Percentiles rank a stretch among this genome's conserved stretches.
phyloP scores from a whole-genome alignment of 1,284 basidiomycete species.

The Entoloma clypeatum region DNA sequence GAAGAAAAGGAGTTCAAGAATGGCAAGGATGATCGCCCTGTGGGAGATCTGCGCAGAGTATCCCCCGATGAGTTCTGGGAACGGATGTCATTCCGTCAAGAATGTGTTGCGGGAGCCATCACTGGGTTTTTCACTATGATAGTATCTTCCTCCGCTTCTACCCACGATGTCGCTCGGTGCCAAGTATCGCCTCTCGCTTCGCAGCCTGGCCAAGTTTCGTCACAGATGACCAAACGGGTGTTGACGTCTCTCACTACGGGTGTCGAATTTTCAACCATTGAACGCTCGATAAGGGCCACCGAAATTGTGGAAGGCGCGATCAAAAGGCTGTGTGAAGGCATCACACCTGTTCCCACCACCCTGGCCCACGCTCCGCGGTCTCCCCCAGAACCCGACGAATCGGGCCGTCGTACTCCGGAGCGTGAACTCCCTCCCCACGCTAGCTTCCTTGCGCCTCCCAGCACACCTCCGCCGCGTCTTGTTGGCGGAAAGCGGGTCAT shows the following conservation, averaged over 20 bases:
- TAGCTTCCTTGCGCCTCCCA: conserved; percentile 34
- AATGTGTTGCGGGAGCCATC: conserved; percentile 80
- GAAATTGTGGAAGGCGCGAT: conserved; percentile 66
- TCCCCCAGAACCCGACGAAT: conserved; percentile 17
- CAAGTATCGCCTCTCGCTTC: conserved; percentile 45
- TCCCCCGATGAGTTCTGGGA: conserved; percentile 86
- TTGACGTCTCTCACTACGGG: conserved; percentile 64
- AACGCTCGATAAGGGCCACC: conserved; percentile 64
- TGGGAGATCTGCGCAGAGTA: conserved; percentile 55
- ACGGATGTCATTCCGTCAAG: conserved; percentile 90
- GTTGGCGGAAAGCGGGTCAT: conserved; percentile 24
- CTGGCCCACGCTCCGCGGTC: conserved; percentile 11
- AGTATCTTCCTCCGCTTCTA: conserved; percentile 31
- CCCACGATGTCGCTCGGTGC: conserved; percentile 22
- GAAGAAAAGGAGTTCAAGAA: conserved; percentile 26
- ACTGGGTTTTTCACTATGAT: conserved; percentile 85
- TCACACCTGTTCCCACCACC: conserved; percentile 29
- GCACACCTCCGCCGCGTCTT: conserved; percentile 45
- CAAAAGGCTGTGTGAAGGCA: conserved; percentile 66
- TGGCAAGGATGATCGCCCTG: conserved; percentile 33
- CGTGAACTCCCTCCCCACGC: conserved; percentile 22
- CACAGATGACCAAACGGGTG: conserved; percentile 65
- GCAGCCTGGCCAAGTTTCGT: conserved; percentile 58
- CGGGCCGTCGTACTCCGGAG: conserved; percentile 36
- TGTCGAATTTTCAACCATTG: conserved; percentile 72